Evolutionary conservation across 768 basidiomycete genomes (phyloP).

Genomic region (Termitomyces sp.): DNA sequence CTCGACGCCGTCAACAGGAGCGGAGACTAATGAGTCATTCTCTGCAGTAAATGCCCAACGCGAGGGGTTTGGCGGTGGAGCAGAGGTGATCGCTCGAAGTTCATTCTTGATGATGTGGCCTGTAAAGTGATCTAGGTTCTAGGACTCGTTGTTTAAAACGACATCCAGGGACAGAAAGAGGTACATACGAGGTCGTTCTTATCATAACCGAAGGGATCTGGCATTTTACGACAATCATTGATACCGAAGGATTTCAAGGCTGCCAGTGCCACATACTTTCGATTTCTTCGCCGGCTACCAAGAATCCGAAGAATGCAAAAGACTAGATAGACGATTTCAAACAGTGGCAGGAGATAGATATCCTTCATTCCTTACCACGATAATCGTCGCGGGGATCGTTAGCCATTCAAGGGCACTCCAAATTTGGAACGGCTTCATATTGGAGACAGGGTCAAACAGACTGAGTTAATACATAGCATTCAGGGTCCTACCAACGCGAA

Average conservation of each 20-base stretch:
- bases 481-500: constrained; percentile 43
- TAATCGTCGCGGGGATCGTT: constrained; percentile 58
- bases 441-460: background rate
- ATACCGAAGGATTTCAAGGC: constrained; percentile 2
- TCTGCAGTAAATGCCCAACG: constrained; percentile 56
- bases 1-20: constrained; percentile 26
- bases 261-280: constrained; percentile 48
- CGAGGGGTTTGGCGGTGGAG: constrained; percentile 50
- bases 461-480: background rate
- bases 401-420: constrained; percentile 48
- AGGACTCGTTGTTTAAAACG: background rate
- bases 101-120: constrained; percentile 67
- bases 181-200: constrained; percentile 60
- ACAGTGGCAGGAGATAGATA: constrained; percentile 12
- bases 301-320: constrained; percentile 70
- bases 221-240: background rate
- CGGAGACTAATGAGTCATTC: constrained; percentile 52
- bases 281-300: constrained; percentile 71
- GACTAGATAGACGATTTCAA: constrained; percentile 25
- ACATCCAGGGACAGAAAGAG: background rate
- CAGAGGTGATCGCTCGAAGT: constrained; percentile 55
- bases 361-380: constrained; percentile 28
- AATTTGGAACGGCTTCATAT: constrained; percentile 57
- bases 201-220: constrained; percentile 58
- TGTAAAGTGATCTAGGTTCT: constrained; percentile 71